phyloP scores from a whole-genome alignment of 768 basidiomycete species.

The Boletus vinaceobasis region DNA sequence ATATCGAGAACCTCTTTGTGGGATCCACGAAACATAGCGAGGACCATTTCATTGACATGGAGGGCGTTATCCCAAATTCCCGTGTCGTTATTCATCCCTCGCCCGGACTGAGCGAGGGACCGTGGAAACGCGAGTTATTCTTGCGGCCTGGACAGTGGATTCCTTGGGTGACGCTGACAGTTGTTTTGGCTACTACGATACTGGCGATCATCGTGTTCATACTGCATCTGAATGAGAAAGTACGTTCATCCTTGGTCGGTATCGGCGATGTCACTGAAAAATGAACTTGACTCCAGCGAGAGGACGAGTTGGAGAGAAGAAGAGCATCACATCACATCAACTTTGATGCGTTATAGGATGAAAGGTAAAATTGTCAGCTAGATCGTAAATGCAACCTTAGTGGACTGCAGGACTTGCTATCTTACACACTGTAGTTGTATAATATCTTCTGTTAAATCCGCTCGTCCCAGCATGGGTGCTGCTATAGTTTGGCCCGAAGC shows the following conservation, averaged over 20 bases:
- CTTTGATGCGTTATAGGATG: constrained; percentile 79
- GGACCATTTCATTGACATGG: constrained; percentile 85
- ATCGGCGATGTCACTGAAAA: constrained; percentile 2
- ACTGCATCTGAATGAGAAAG: constrained; percentile 91
- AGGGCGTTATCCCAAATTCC: constrained; percentile 96
- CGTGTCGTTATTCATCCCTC: constrained; percentile 93
- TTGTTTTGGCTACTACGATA: constrained; percentile 67
- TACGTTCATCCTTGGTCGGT: constrained; percentile 31
- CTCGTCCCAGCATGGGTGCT: not conserved
- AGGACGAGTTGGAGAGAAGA: constrained; percentile 89
- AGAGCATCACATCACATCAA: constrained; percentile 94
- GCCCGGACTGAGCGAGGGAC: constrained; percentile 41
- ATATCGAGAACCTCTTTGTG: constrained; percentile 97
- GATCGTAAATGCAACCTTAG: not conserved
- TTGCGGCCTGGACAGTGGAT: constrained; percentile 96
- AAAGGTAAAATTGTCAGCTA: not conserved
- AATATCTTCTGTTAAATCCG: not conserved
- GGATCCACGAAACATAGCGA: constrained; percentile 77
- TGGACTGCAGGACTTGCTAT: constrained; percentile 2
- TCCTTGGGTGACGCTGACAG: constrained; percentile 91
- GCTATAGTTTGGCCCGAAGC: constrained; percentile 15
- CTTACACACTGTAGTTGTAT: constrained; percentile 16
- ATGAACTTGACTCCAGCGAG: constrained; percentile 51
- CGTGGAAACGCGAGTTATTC: constrained; percentile 88
- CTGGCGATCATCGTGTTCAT: constrained; percentile 82